Base-by-base conservation (phyloP, 495 filamentous ascomycete species). In the Penicillium egyptiacum region DNA sequence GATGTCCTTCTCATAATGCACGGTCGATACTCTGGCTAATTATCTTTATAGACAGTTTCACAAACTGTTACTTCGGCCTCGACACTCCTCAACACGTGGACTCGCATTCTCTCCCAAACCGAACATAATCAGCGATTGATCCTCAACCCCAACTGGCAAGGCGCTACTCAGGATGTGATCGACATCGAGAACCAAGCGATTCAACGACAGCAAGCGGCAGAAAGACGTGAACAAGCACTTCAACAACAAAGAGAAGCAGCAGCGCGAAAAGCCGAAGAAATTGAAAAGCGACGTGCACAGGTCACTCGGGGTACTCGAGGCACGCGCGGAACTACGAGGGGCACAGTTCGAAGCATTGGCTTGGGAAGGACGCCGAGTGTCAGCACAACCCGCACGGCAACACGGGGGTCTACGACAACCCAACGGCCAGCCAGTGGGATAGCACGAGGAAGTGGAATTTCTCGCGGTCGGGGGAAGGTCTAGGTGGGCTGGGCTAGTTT, bases 61-160 rank as follows among this genome's bases (percentile, higher is more conserved):
- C 80, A 82, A 50, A 97, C 94, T 4, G 89, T 97, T 25, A 77
- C 82, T 50, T 91, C 89, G 43, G 91, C 93, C n/a, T 92, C 91
- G 35, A 91, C 90, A 0, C 83, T 98, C n/a, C 83, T 98, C 35
- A 91, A 92, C 62, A 94, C 94, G 25, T 98, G 92, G 92, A 95
- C 91, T 42, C 86, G 91, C 54, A 97, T 98, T 59, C 83, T 98
- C 5, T 92, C 89, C 22, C 94, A 97, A 68, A 97, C 94, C 0
- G 94, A 98, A 73, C 92, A 98, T 70, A 98, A 95, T 65, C 92
- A 98, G 66, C 86, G 94, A 4, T 75, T 98, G 43, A 88, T 98
- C 26, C 83, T 97, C 35, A 89, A 93, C 61, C 88, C 89, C 2
- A 77, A 85, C 47, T 98, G 94, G 94, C 86, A 94, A 58, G 94